These are phyloP conservation scores for Aciculosporium take DNA, from an alignment of 2,329 filamentous ascomycete genomes.

Conservation along the genomic window DNA sequence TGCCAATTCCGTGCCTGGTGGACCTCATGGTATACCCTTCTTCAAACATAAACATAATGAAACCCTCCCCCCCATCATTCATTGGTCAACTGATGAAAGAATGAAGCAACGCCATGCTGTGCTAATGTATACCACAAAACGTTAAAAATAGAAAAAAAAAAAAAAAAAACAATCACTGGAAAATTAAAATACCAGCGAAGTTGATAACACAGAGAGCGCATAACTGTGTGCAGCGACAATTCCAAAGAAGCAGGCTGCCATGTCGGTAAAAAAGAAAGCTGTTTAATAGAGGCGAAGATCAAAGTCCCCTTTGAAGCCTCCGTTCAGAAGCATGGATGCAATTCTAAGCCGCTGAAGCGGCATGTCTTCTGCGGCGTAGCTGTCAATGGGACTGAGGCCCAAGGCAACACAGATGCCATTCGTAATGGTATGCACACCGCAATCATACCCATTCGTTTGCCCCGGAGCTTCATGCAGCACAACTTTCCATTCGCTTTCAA, in stretches of 20 bases:
- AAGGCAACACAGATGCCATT: slow-evolving; percentile 52
- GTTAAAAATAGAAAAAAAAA: background rate
- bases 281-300: slow-evolving; percentile 26
- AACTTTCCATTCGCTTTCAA: slow-evolving; percentile 44
- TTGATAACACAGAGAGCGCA: background rate
- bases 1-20: background rate
- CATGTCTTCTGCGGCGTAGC: slow-evolving; percentile 40
- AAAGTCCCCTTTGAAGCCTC: slow-evolving; percentile 51
- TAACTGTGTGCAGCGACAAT: background rate
- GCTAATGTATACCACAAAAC: background rate
- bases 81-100: background rate
- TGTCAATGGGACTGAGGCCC: slow-evolving; percentile 34
- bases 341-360: slow-evolving; percentile 45
- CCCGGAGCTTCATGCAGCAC: slow-evolving; percentile 33
- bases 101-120: background rate
- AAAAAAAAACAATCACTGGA: no score
- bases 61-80: background rate
- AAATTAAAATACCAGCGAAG: background rate
- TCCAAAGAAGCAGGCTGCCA: background rate
- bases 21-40: background rate
- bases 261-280: background rate
- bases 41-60: background rate
- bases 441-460: slow-evolving; percentile 58
- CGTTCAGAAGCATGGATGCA: slow-evolving; percentile 50
- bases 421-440: slow-evolving; percentile 62